A percentile compares a stretch with the other conserved stretches of the same genome.
These are phyloP conservation scores for Mercurialis annua DNA, from an alignment of 345 rosid species.

Conservation along the genomic window DNA sequence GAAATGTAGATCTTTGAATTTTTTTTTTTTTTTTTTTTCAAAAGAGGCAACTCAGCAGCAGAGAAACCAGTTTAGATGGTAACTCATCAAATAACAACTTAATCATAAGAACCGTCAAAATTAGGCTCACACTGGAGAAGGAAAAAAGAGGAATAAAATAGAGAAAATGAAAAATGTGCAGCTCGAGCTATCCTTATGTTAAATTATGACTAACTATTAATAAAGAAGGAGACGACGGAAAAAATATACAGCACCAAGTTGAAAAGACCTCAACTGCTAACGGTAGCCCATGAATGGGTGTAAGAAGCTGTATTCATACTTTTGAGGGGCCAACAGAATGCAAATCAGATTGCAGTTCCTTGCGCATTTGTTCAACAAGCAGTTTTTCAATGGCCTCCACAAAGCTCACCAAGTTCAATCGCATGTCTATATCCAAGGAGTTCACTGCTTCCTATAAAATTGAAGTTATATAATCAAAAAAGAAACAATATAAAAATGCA, in stretches of 20 bases:
- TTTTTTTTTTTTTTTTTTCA: too few relatives aligned
- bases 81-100: too few relatives aligned
- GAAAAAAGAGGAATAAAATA: too few relatives aligned
- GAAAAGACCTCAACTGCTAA: neutral
- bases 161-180: neutral
- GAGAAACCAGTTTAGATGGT: too few relatives aligned
- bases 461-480: constrained; percentile 5
- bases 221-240: neutral
- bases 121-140: too few relatives aligned
- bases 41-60: too few relatives aligned
- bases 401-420: constrained; percentile 42
- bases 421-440: constrained; percentile 33
- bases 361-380: constrained; percentile 36
- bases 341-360: constrained; percentile 27
- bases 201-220: neutral
- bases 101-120: too few relatives aligned
- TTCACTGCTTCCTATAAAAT: constrained; percentile 42
- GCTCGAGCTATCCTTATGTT: neutral
- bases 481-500: neutral
- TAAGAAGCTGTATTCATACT: constrained; percentile 15
- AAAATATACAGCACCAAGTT: neutral
- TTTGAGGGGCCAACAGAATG: constrained; percentile 15
- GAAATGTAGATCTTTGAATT: too few relatives aligned
- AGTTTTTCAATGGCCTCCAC: constrained; percentile 43
- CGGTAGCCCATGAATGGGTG: neutral